Evolutionary conservation across 1,284 basidiomycete genomes (phyloP), one percentile per base, ranked within the genome.

Genomic region (Kwoniella shivajii): DNA sequence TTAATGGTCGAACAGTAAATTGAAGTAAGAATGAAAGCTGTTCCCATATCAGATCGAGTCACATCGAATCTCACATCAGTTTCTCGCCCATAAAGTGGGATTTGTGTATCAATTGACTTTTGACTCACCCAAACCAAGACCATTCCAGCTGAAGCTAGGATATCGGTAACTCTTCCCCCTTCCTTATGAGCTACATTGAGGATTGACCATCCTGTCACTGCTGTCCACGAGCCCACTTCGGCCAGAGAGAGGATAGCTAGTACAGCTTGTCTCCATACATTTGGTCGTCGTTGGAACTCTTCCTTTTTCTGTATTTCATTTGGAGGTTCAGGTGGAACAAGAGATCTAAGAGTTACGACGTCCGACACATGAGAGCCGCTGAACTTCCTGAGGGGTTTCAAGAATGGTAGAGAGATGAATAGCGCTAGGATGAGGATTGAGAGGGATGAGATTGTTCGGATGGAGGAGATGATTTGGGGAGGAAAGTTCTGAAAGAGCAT

Each of bases 41-140:
- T 10, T n/a, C 18, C 16, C 9, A 45, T 10, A 14, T 18, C 3
- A 13, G 11, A 20, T 13, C 45, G 24, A 14, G 31, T 20, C 30
- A 41, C 18, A 27, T 18, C 3, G 31, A 44, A 31, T 20, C 24
- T 45, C 18, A 38, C 24, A n/a, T 6, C n/a, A 16, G 0, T 20
- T 29, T 44, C 29, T 18, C 6, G 14, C 31, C 14, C 5, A 29
- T 22, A 20, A n/a, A 34, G 18, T 11, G 10, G n/a, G 22, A 22
- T n/a, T 37, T 24, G 29, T 34, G 30, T 34, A n/a, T n/a, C n/a
- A n/a, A n/a, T n/a, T n/a, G n/a, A n/a, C n/a, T n/a, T n/a, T 30
- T 7, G 6, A 59, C 74, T 59, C 56, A 77, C 76, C 76, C 76
- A 77, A 20, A 74, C 66, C 1, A 71, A 13, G 4, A 70, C 61